Evolutionary conservation across 495 filamentous ascomycete species (phyloP), one percentile per base, ranked within the genome.

Genomic region (Lophium mytilinum): DNA sequence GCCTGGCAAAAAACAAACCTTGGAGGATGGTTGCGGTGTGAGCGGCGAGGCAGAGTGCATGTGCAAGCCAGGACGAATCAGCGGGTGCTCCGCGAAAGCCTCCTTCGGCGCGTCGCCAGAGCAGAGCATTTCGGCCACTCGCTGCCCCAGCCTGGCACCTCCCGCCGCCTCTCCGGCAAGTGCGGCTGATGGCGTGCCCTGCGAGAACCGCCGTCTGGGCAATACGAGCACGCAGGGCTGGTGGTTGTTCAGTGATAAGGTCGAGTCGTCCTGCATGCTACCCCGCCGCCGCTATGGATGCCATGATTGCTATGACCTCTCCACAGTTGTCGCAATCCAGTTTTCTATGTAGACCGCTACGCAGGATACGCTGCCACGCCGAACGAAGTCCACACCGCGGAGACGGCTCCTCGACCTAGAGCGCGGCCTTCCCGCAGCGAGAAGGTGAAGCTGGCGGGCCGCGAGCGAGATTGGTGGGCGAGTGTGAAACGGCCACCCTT

Each of bases 131-230:
- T 12, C 35, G 37, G 45, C 45, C 21, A 24, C 15, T 48, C 45
- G 21, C 41, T 19, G 17, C 17, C 19, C 24, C 19, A n/a, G 40
- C 4, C 15, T 14, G 9, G 24, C 17, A 30, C 14, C 19, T 12
- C 36, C 14, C 11, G 18, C 30, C 7, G 52, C 37, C 9, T 33
- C 17, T 40, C 42, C 53, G 19, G 52, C 37, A 55, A 55, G 37
- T 55, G 52, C 52, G 53, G 53, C 53, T 46, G 53, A 55, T 14
- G 40, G 53, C 42, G 40, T 47, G 53, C 53, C 35, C 17, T 30
- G 24, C 24, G 6, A 30, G 24, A 30, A 30, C 24, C 3, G 41
- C 21, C 2, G 53, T 1, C 18, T n/a, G 24, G 9, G 39, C 19
- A 30, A 14, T 8, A 21, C 9, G 14, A 9, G 10, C 18, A 15